phyloP scores from a whole-genome alignment of 75 land plant species.

The Adiantum capillusveneris region DNA sequence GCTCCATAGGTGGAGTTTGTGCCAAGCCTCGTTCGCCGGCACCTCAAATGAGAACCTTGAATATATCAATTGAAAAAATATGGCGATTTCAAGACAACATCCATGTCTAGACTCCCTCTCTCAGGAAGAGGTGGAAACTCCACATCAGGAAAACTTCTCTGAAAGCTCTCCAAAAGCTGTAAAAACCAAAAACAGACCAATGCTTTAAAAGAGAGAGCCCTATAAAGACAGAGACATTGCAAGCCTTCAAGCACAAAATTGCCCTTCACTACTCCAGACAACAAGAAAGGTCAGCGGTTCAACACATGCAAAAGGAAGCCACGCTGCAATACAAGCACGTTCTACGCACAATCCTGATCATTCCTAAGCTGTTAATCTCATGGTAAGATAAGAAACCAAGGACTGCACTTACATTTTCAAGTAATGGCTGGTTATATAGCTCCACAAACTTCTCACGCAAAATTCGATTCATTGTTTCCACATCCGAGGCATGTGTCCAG shows the following conservation, averaged over 20 bases:
- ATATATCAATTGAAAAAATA: constrained; percentile 43
- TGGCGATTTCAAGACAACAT: constrained; percentile 22
- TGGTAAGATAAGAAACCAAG: background rate
- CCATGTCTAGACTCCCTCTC: constrained; percentile 24
- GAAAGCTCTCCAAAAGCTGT: constrained; percentile 28
- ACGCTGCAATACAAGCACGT: background rate
- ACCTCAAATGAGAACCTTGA: no score
- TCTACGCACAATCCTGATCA: background rate
- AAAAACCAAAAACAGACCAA: background rate
- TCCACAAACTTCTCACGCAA: constrained; percentile 41
- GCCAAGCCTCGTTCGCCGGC: no score
- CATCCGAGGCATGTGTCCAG: constrained; percentile 63
- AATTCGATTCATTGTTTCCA: constrained; percentile 36
- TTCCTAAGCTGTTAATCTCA: background rate
- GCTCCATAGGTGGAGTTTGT: no score
- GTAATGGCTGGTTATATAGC: constrained; percentile 37
- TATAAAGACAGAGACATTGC: no score
- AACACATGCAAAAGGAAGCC: no score
- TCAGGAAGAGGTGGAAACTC: constrained; percentile 23
- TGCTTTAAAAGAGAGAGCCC: no score
- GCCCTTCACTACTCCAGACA: background rate
- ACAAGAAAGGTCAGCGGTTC: background rate
- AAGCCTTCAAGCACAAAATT: background rate
- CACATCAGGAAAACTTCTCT: constrained; percentile 19
- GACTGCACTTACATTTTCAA: constrained; percentile 63